phyloP scores from a whole-genome alignment of 2,329 filamentous ascomycete species.

The Uncinocarpus reesii region DNA sequence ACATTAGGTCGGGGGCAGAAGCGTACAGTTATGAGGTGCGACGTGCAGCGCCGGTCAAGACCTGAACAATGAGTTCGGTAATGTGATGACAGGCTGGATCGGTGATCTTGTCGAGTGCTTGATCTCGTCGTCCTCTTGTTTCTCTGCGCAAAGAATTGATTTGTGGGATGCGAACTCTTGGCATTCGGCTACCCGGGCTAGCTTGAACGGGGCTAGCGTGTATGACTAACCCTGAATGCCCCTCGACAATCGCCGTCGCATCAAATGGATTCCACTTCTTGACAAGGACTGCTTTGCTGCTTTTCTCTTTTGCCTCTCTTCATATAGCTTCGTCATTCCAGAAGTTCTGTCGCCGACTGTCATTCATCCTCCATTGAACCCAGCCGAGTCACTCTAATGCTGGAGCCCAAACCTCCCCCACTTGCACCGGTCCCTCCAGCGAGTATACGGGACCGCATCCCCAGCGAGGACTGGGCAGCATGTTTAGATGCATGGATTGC shows the following conservation, averaged over 20 bases:
- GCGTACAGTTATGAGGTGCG: background rate
- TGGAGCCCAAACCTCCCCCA: constrained; percentile 48
- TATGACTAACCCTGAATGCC: background rate
- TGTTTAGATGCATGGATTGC: constrained; percentile 68
- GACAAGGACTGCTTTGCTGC: too few relatives aligned
- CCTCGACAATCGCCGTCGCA: too few relatives aligned
- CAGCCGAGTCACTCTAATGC: constrained; percentile 20
- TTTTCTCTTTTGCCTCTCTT: background rate
- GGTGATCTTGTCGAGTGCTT: background rate
- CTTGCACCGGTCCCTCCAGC: constrained; percentile 68
- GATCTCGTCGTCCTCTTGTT: background rate
- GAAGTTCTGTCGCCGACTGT: too few relatives aligned
- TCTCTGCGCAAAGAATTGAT: background rate
- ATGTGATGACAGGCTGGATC: constrained; percentile 58
- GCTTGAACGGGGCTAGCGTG: background rate
- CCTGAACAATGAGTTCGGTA: constrained; percentile 68
- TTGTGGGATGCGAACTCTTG: constrained; percentile 8
- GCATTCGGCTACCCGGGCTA: background rate
- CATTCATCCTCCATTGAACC: too few relatives aligned
- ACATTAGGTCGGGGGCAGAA: background rate
- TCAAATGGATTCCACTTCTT: too few relatives aligned
- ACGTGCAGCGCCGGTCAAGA: constrained; percentile 55
- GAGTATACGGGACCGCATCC: constrained; percentile 55
- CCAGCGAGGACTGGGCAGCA: constrained; percentile 61
- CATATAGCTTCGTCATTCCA: constrained; percentile 17